Conservation (phyloP, 257 asterid genomes). For the Solanum arcanum region DNA sequence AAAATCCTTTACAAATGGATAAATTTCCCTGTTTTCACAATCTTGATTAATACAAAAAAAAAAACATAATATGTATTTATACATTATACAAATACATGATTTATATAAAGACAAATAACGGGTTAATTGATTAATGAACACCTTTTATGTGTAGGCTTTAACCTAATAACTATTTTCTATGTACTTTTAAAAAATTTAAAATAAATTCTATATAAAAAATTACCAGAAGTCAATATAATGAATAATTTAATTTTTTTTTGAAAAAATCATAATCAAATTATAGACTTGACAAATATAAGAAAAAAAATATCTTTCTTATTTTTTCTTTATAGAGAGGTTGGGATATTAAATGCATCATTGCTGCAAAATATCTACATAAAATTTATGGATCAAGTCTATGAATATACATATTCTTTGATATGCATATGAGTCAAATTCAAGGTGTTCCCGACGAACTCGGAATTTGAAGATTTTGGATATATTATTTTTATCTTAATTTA, state of each 20-base stretch:
- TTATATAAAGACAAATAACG: background rate
- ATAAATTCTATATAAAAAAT: too few species aligned
- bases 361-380: background rate
- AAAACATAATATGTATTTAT: too few species aligned
- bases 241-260: background rate
- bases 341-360: background rate
- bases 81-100: background rate
- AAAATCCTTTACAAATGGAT: background rate
- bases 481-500: too few species aligned
- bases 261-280: background rate
- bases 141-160: background rate
- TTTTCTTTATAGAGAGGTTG: background rate
- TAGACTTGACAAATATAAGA: background rate
- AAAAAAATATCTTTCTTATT: too few species aligned
- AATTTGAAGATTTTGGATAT: too few species aligned
- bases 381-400: background rate
- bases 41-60: background rate
- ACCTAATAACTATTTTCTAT: background rate
- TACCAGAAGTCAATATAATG: background rate
- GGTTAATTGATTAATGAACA: background rate
- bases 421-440: background rate
- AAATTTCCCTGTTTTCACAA: background rate
- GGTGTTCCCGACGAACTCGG: background rate
- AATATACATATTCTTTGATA: background rate
- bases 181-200: background rate